Base-by-base conservation (phyloP, 1,139 yeast species). In the Magnusiomyces suaveolens region DNA sequence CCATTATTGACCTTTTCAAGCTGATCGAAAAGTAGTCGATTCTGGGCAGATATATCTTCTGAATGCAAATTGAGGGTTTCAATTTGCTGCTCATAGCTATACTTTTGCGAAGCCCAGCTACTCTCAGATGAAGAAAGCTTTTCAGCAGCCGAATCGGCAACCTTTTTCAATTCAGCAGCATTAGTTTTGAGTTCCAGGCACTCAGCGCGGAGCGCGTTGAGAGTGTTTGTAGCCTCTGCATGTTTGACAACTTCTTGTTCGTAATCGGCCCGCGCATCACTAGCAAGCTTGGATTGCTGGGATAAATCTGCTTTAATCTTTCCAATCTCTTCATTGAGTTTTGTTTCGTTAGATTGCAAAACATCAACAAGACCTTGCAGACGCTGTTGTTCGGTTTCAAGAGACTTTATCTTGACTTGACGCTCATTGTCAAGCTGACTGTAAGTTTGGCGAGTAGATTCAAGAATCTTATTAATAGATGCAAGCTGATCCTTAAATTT, bases 11-110 rank as follows among this genome's bases (percentile, higher is more conserved):
- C 46, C 20, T 67, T 64, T 58, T 87, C 95, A 43, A 88, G 70
- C 66, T 87, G 95, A 60, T 82, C 83, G 62, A 84, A 77, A 38
- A 87, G 72, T 14, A 87, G 72, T 51, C 77, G 73, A 64, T 87
- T 86, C 64, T 87, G 95, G 24, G 79, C 75, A 33, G 79, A 73
- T 50, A 86, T 69, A 55, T 84, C 92, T 29, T 77, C 74, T 29
- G 79, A 65, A 59, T 53, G 33, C 1, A 71, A 62, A 36, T 74
- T 74, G 10, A 79, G 71, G 24, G 69, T 64, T 14, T 73, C 73
- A 52, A 84, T 65, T 56, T 84, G 83, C 43, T 79, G 82, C 59
- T 82, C 83, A 38, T 80, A 68, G 1, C 72, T 66, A 3, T 63
- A 56, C 60, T 67, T 71, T 63, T 75, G 78, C 3, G 70, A 56